Evolutionary conservation across 2,329 filamentous ascomycete species (phyloP).

Genomic region (Paramyrothecium sp.): DNA sequence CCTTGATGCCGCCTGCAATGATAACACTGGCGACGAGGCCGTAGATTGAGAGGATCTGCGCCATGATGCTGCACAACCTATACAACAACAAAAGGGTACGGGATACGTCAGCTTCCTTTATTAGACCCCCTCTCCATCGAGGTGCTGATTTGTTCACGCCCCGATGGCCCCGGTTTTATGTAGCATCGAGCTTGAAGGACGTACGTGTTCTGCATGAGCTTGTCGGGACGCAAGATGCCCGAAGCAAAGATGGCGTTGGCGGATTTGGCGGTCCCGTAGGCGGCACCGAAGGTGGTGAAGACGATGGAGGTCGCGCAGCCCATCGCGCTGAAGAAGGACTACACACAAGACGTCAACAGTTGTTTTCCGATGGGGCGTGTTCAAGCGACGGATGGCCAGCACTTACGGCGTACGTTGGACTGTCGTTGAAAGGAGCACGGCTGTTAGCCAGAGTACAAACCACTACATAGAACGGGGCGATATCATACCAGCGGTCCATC

Average conservation of each 20-base stretch:
- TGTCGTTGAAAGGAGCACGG: slow-evolving; percentile 11
- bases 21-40: slow-evolving; percentile 44
- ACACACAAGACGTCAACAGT: background rate
- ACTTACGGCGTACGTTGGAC: slow-evolving; percentile 44
- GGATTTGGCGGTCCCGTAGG: slow-evolving; percentile 43
- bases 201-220: slow-evolving; percentile 41
- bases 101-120: slow-evolving; percentile 6
- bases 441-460: background rate
- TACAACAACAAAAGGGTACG: background rate
- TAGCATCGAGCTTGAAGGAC: background rate
- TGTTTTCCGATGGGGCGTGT: background rate
- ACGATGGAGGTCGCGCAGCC: slow-evolving; percentile 44
- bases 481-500: slow-evolving; percentile 34
- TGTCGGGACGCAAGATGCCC: slow-evolving; percentile 42
- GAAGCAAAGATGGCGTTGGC: slow-evolving; percentile 40
- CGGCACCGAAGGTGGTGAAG: slow-evolving; percentile 49
- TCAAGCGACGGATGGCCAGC: too few species aligned
- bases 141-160: too few species aligned
- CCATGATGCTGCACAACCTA: slow-evolving; percentile 43
- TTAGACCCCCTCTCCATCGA: background rate
- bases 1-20: slow-evolving; percentile 37
- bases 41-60: slow-evolving; percentile 47
- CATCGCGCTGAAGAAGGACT: slow-evolving; percentile 42
- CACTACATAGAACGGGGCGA: slow-evolving; percentile 2
- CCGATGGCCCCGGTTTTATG: too few species aligned